Evolutionary conservation across 495 filamentous ascomycete species (phyloP), one percentile per base, ranked within the genome.

Genomic region (Astrocystis sublimbata): DNA sequence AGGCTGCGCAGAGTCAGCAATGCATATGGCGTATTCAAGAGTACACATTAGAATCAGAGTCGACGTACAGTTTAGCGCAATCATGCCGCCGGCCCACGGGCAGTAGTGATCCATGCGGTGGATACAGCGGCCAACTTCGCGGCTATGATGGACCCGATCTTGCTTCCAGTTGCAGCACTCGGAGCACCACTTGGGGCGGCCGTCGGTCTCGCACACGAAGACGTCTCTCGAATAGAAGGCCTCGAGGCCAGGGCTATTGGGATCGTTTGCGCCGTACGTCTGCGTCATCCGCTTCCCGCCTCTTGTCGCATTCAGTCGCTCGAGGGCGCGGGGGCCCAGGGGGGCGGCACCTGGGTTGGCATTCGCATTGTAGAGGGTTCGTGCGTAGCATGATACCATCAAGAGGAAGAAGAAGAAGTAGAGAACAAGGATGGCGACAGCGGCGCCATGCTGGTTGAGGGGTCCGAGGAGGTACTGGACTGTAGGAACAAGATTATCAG

Each of bases 61-160:
- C n/a, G 31, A 24, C 79, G 66, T 57, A 82, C 80, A 82, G 0
- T 77, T 92, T 69, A 96, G 93, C 0, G 86, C 89, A 9, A 97
- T 86, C 54, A 96, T 87, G 17, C 93, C 93, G 23, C 93, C 93
- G 53, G 96, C 92, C 92, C 93, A 97, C 1, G 93, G 93, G 72
- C 93, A 97, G 67, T 91, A 96, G 71, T 97, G 93, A 65, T 97
- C 93, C 89, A 96, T 93, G 66, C 91, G 93, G 31, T 79, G 77
- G 30, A 93, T 87, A 73, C 93, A 97, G 33, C 92, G 80, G 46
- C 86, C 86, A 12, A 92, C 76, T 66, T 94, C 89, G 42, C 87
- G 87, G 71, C 88, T 93, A 73, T 97, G 93, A 65, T 96, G 92
- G 2, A 89, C 81, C 28, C 93, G 80, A 66, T 96, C 93, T 4